A percentile compares a stretch with the other conserved stretches of the same genome.
These are phyloP conservation scores for Globisporangium solare DNA, from an alignment of 352 stramenopile species.

Conservation along the genomic window DNA sequence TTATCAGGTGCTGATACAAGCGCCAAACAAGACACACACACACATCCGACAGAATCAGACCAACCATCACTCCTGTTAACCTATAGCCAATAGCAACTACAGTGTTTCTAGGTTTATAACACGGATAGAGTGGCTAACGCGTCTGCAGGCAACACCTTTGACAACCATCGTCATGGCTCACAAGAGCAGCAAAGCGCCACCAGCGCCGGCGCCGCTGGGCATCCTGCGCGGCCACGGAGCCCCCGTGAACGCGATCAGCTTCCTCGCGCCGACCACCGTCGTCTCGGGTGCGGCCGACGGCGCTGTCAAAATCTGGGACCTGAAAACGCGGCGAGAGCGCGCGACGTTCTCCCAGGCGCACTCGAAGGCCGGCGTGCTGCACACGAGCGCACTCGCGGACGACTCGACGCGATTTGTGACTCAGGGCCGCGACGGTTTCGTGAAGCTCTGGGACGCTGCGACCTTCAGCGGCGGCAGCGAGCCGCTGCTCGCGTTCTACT, in stretches of 20 bases:
- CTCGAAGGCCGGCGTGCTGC: constrained; percentile 75
- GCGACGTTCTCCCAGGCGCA: constrained; percentile 32
- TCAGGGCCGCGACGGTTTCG: constrained; percentile 66
- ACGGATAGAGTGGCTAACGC: neutral
- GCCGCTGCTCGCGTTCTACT: constrained; percentile 40
- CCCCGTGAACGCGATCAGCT: constrained; percentile 56
- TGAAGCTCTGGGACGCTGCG: constrained; percentile 58
- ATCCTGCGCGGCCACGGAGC: constrained; percentile 62
- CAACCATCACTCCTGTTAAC: neutral
- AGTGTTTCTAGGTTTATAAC: neutral
- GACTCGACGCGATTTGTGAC: constrained; percentile 36
- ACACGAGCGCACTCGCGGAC: constrained; percentile 16
- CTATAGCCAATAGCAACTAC: neutral
- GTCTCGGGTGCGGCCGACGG: constrained; percentile 60
- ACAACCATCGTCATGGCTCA: neutral
- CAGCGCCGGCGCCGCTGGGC: constrained; percentile 47
- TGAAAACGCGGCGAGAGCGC: constrained; percentile 50
- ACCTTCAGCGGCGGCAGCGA: constrained; percentile 18
- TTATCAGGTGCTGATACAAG: too few species aligned
- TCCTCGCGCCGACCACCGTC: constrained; percentile 32
- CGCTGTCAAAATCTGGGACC: constrained; percentile 67
- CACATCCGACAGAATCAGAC: neutral
- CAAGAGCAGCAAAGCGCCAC: constrained; percentile 9
- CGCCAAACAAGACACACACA: neutral
- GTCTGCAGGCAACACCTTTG: neutral